Evolutionary conservation across 2,329 filamentous ascomycete species (phyloP).

Genomic region (Nigrospora oryzae): DNA sequence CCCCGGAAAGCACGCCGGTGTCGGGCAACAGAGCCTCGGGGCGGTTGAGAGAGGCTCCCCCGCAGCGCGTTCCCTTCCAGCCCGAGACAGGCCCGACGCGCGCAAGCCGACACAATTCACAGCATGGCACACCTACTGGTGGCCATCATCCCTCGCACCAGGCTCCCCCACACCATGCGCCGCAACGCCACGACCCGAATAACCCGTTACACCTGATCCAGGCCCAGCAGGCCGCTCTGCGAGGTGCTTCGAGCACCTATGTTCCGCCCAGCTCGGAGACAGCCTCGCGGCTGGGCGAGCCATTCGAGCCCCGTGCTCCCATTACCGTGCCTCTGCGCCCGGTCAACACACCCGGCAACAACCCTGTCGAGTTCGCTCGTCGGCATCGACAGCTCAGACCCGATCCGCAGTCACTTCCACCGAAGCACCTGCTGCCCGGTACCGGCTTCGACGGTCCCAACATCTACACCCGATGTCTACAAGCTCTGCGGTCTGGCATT

Average conservation of each 20-base stretch:
- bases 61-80: constrained; percentile 77
- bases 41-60: constrained; percentile 72
- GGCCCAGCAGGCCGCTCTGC: constrained; percentile 19
- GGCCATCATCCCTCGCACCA: constrained; percentile 13
- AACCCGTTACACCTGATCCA: constrained; percentile 21
- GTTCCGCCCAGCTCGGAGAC: constrained; percentile 48
- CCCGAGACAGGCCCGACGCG: constrained; percentile 63
- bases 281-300: constrained; percentile 52
- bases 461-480: constrained; percentile 83
- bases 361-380: constrained; percentile 58
- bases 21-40: constrained; percentile 51
- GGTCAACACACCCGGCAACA: constrained; percentile 67
- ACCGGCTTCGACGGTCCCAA: constrained; percentile 68
- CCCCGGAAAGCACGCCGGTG: constrained; percentile 33
- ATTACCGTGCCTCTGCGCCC: constrained; percentile 61
- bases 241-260: constrained; percentile 31
- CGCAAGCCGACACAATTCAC: constrained; percentile 49
- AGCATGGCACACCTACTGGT: constrained; percentile 23
- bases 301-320: constrained; percentile 59
- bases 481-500: constrained; percentile 73
- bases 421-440: constrained; percentile 22
- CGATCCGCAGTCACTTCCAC: neutral
- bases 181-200: constrained; percentile 18
- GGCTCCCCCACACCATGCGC: constrained; percentile 13
- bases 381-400: constrained; percentile 36